Evolutionary conservation across 2,329 filamentous ascomycete genomes (phyloP).

Genomic region (Fonsecaea pugnacius): DNA sequence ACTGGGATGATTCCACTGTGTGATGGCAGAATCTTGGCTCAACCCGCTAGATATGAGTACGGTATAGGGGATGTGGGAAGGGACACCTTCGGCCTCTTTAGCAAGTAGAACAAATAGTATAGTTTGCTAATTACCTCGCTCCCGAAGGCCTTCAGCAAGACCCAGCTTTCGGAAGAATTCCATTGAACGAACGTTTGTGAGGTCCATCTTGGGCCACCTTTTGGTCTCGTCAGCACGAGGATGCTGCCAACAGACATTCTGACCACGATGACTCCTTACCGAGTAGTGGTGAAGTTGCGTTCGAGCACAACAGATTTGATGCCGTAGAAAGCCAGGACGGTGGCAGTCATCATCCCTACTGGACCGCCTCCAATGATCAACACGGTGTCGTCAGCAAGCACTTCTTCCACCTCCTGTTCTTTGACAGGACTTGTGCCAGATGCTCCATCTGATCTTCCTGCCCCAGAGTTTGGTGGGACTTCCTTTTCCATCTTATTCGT

Average conservation of each 20-base stretch:
- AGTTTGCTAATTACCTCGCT: slow-evolving; percentile 1
- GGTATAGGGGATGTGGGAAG: slow-evolving; percentile 2
- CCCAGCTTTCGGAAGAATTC: slow-evolving; percentile 41
- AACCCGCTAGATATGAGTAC: slow-evolving; percentile 9
- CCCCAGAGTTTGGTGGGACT: background rate
- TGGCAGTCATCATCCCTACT: slow-evolving; percentile 49
- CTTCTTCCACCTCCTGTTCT: background rate
- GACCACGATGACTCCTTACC: background rate
- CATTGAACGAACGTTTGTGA: slow-evolving; percentile 46
- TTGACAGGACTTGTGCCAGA: background rate
- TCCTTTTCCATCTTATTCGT: background rate
- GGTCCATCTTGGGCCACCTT: slow-evolving; percentile 48
- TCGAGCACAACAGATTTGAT: slow-evolving; percentile 38
- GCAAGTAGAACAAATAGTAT: background rate
- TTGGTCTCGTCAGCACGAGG: slow-evolving; percentile 45
- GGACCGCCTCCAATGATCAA: slow-evolving; percentile 55
- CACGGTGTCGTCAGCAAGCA: slow-evolving; percentile 36
- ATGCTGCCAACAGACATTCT: slow-evolving; percentile 42
- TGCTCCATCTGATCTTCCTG: background rate
- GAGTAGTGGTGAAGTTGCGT: slow-evolving; percentile 38
- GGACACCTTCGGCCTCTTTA: slow-evolving; percentile 5
- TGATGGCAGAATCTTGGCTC: slow-evolving; percentile 6
- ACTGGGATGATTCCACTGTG: slow-evolving; percentile 14
- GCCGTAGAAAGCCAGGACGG: slow-evolving; percentile 18
- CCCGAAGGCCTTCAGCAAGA: slow-evolving; percentile 25